These are phyloP conservation scores for Cinnamomum micranthum DNA, from an alignment of 164 flowering plant species.

Conservation along the genomic window DNA sequence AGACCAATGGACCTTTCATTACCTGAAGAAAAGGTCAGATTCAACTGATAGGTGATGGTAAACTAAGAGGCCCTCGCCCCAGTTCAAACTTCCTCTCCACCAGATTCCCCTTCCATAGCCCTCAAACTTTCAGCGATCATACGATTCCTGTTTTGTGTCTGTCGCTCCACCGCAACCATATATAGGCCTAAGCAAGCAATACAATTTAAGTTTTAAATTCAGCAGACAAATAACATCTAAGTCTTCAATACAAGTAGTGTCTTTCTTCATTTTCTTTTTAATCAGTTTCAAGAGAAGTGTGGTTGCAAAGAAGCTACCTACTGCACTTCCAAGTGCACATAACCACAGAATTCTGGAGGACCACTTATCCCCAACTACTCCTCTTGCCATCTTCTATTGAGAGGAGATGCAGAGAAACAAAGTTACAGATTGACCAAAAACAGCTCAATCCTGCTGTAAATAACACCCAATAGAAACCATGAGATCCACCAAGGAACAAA, in stretches of 20 bases:
- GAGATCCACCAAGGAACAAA: no score
- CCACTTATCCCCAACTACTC: slow-evolving; percentile 84
- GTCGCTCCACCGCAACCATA: slow-evolving; percentile 83
- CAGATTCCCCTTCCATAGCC: slow-evolving; percentile 20
- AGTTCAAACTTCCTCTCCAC: slow-evolving; percentile 30
- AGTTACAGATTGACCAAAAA: no score
- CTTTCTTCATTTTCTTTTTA: background rate
- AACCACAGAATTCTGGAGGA: slow-evolving; percentile 73
- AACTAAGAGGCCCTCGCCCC: background rate
- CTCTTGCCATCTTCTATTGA: slow-evolving; percentile 42
- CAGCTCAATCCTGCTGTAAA: no score
- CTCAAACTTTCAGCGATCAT: slow-evolving; percentile 56
- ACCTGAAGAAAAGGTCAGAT: background rate
- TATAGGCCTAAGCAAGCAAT: slow-evolving; percentile 51
- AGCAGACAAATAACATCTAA: background rate
- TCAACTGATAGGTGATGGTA: background rate
- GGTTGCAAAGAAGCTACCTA: slow-evolving; percentile 28
- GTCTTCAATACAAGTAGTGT: background rate
- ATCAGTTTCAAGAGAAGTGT: background rate
- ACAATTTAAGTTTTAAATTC: background rate
- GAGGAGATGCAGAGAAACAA: no score
- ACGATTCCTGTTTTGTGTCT: slow-evolving; percentile 52
- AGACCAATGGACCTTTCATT: background rate
- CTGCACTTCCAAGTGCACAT: slow-evolving; percentile 79
- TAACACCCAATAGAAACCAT: no score